Conservation (phyloP, 441 rosid genomes). For the Adansonia grandidieri region DNA sequence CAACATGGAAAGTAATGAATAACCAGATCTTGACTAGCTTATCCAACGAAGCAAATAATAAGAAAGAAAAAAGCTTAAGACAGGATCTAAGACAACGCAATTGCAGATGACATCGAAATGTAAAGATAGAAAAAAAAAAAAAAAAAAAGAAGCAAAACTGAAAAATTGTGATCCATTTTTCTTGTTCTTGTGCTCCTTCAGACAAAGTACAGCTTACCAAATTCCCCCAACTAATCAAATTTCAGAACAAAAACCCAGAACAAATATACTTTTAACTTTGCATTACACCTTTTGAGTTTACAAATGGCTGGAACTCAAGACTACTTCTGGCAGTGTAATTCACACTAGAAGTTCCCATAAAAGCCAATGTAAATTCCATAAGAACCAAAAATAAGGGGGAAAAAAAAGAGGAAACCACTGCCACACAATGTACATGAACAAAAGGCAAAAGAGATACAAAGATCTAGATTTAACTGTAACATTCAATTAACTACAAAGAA, state of each 20-base stretch:
- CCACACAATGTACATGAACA: slow-evolving; percentile 37
- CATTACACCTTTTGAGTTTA: neutral
- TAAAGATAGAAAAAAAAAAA: neutral
- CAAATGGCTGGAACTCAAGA: neutral
- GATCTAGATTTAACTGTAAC: neutral
- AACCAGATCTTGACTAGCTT: slow-evolving; percentile 50
- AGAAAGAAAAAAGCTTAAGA: slow-evolving; percentile 19
- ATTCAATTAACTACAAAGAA: slow-evolving; percentile 9
- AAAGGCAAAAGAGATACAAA: neutral
- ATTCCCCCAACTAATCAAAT: slow-evolving; percentile 24
- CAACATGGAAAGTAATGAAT: slow-evolving; percentile 23
- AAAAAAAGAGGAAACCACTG: slow-evolving; percentile 10
- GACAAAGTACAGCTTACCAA: slow-evolving; percentile 20
- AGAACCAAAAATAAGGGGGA: neutral
- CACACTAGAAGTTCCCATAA: slow-evolving; percentile 18
- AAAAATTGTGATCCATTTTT: neutral
- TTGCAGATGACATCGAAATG: slow-evolving; percentile 19
- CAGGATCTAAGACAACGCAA: slow-evolving; percentile 24
- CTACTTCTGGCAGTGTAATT: neutral
- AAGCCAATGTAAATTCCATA: slow-evolving; percentile 21
- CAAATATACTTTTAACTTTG: slow-evolving; percentile 2
- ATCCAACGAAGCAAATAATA: slow-evolving; percentile 26
- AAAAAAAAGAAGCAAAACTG: neutral
- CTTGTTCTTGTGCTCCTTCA: slow-evolving; percentile 26
- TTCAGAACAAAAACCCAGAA: slow-evolving; percentile 30